These are phyloP conservation scores for Boletales sp. DNA, from an alignment of 768 basidiomycete genomes.

Conservation along the genomic window DNA sequence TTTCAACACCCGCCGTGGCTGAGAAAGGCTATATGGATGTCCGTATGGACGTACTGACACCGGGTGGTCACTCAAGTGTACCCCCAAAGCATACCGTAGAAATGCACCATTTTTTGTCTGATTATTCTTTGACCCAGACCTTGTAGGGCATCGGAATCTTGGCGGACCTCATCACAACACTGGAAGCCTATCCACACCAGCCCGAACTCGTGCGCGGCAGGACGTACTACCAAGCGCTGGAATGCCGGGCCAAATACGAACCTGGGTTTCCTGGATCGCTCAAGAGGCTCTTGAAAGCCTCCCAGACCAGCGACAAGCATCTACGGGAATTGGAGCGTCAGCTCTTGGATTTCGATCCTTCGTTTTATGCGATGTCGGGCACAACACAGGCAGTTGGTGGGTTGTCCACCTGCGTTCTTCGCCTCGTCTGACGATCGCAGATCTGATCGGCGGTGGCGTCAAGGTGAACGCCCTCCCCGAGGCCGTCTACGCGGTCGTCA, in stretches of 20 bases:
- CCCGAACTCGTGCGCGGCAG: slow-evolving; percentile 27
- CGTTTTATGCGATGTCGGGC: slow-evolving; percentile 16
- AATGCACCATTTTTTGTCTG: background rate
- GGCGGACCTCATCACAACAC: slow-evolving; percentile 40
- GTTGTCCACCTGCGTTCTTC: slow-evolving; percentile 1
- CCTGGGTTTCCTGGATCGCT: slow-evolving; percentile 26
- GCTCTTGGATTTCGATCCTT: slow-evolving; percentile 20
- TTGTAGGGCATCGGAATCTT: slow-evolving; percentile 49
- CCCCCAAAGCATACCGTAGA: slow-evolving; percentile 52
- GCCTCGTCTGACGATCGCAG: slow-evolving; percentile 27
- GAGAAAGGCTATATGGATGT: slow-evolving; percentile 46
- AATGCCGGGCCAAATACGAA: slow-evolving; percentile 41
- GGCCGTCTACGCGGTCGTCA: slow-evolving; percentile 32
- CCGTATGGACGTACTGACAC: slow-evolving; percentile 39
- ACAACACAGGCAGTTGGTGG: slow-evolving; percentile 28
- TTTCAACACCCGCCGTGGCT: slow-evolving; percentile 30
- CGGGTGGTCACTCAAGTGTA: slow-evolving; percentile 54
- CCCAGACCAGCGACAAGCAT: slow-evolving; percentile 18
- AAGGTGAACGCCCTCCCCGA: slow-evolving; percentile 50
- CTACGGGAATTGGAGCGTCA: slow-evolving; percentile 10
- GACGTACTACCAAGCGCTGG: slow-evolving; percentile 30
- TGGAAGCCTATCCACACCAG: slow-evolving; percentile 43
- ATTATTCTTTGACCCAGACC: background rate
- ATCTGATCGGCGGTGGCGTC: slow-evolving; percentile 39
- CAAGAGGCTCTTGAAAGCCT: slow-evolving; percentile 20